A percentile compares a stretch with the other conserved stretches of the same genome.
These are phyloP conservation scores for Leishmania mexicana DNA, from an alignment of 208 protist genomes.

Conservation along the genomic window DNA sequence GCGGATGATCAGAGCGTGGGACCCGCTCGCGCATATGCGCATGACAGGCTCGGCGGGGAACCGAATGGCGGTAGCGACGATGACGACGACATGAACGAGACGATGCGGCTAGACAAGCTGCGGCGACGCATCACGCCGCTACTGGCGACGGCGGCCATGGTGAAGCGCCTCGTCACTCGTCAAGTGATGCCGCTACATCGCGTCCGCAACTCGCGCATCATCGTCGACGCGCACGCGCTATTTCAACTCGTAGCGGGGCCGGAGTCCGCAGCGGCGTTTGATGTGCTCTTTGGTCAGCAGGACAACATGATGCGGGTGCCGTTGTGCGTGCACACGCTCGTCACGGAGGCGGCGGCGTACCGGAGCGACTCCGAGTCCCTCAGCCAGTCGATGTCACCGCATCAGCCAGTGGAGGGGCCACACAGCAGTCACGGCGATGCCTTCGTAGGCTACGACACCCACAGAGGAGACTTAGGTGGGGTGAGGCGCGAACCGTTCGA, in stretches of 20 bases:
- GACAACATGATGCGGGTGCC: conserved; percentile 87
- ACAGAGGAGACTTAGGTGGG: not conserved
- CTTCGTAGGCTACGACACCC: not conserved
- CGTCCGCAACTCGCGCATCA: conserved; percentile 42
- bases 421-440: not conserved
- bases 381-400: conserved; percentile 3
- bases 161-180: conserved; percentile 42
- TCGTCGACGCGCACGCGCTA: conserved; percentile 72
- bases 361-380: conserved; percentile 12
- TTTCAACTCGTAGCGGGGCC: conserved; percentile 51
- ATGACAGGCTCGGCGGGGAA: not conserved
- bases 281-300: conserved; percentile 47
- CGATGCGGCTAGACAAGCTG: conserved; percentile 52
- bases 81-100: conserved; percentile 21
- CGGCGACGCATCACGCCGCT: conserved; percentile 47
- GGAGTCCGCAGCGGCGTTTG: conserved; percentile 40
- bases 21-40: not conserved
- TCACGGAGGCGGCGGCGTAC: conserved; percentile 43
- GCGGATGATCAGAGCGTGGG: not conserved
- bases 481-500: not conserved
- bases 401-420: not conserved
- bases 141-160: conserved; percentile 33
- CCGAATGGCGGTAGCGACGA: not conserved
- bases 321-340: conserved; percentile 42
- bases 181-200: conserved; percentile 24